Evolutionary conservation across 306 rosid species (phyloP).

Genomic region (Trifolium fragiferum): DNA sequence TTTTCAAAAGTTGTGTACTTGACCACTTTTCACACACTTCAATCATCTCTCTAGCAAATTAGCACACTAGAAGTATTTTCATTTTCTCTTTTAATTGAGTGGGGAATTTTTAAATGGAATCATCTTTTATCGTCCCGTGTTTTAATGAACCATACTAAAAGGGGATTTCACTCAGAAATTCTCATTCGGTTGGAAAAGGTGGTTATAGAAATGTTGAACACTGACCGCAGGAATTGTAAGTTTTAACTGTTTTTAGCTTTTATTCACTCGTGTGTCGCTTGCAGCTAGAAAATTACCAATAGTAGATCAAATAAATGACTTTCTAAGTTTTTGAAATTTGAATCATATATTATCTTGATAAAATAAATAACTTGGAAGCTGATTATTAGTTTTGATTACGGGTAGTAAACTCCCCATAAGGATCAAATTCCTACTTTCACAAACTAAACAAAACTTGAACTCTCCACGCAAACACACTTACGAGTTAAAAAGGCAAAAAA

Average conservation of each 20-base stretch:
- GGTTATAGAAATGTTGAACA: too few species aligned
- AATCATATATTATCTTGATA: too few species aligned
- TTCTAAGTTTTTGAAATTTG: too few species aligned
- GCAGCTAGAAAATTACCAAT: too few species aligned
- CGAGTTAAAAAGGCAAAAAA: neutral
- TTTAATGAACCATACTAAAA: neutral
- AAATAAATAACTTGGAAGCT: too few species aligned
- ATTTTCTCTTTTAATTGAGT: neutral
- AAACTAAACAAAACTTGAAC: neutral
- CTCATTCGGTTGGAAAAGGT: neutral
- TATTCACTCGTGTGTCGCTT: too few species aligned
- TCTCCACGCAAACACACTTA: neutral
- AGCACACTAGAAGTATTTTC: neutral
- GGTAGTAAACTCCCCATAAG: neutral
- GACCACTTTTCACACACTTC: too few species aligned
- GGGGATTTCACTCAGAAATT: neutral
- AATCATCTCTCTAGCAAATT: too few species aligned
- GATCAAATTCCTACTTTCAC: neutral
- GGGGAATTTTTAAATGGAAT: neutral
- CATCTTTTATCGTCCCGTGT: neutral
- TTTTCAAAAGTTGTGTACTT: neutral
- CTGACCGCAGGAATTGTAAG: too few species aligned
- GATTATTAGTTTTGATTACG: neutral
- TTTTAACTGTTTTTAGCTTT: too few species aligned
- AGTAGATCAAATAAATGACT: too few species aligned